phyloP scores from a whole-genome alignment of 495 filamentous ascomycete genomes.

The Neohortaea acidophila region DNA sequence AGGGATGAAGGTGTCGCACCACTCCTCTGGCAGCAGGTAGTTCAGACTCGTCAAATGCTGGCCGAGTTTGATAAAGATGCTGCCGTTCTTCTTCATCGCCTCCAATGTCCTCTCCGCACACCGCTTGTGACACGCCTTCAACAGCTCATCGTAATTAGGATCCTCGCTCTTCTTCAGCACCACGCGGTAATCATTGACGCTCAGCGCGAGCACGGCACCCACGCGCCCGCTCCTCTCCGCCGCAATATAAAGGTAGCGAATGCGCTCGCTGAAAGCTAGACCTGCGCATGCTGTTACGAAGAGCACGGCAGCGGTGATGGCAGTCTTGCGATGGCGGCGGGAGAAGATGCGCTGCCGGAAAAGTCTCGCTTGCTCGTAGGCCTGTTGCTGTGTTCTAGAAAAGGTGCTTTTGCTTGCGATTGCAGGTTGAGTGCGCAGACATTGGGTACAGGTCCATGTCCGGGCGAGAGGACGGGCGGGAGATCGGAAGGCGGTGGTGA shows the following conservation, averaged over 20 bases:
- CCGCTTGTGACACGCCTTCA: slow-evolving; percentile 78
- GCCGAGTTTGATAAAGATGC: slow-evolving; percentile 95
- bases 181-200: slow-evolving; percentile 66
- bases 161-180: slow-evolving; percentile 33
- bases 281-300: slow-evolving; percentile 32
- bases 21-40: slow-evolving; percentile 84
- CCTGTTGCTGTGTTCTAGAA: slow-evolving; percentile 6
- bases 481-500: not conserved
- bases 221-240: slow-evolving; percentile 65
- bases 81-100: slow-evolving; percentile 86
- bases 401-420: not conserved
- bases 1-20: slow-evolving; percentile 92
- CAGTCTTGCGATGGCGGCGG: slow-evolving; percentile 8
- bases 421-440: not conserved
- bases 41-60: slow-evolving; percentile 96
- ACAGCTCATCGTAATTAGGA: slow-evolving; percentile 43
- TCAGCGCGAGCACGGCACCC: slow-evolving; percentile 55
- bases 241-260: slow-evolving; percentile 58
- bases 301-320: slow-evolving; percentile 11
- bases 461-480: not conserved
- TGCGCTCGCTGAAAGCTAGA: slow-evolving; percentile 53
- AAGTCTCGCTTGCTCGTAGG: slow-evolving; percentile 9
- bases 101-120: slow-evolving; percentile 77
- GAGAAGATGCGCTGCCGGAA: not conserved
- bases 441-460: slow-evolving; percentile 3